Evolutionary conservation across 257 asterid genomes (phyloP).

Genomic region (Echium plantagineum): DNA sequence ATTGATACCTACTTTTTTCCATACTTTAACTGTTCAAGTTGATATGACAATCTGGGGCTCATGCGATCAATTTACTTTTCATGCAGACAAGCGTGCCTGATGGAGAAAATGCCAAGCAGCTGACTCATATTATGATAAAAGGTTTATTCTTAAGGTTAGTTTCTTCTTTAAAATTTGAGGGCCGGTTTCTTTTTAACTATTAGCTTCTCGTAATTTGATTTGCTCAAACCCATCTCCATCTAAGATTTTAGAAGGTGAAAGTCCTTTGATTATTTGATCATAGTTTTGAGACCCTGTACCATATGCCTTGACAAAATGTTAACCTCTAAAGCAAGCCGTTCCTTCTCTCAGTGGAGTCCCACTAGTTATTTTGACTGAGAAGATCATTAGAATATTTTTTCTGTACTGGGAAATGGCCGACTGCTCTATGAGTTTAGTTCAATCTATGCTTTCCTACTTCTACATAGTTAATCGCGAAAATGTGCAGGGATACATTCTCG

Average conservation of each 20-base stretch:
- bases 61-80: constrained; percentile 17
- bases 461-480: neutral
- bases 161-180: neutral
- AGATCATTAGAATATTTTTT: neutral
- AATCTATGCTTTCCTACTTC: neutral
- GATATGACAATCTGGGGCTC: neutral
- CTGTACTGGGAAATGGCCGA: neutral
- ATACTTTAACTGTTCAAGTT: neutral
- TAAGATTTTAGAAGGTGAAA: too few species aligned
- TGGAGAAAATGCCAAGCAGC: constrained; percentile 61
- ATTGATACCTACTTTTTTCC: neutral
- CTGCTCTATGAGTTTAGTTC: neutral
- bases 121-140: constrained; percentile 69
- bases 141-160: constrained; percentile 81
- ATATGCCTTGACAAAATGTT: too few species aligned
- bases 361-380: neutral
- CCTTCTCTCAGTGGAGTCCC: too few species aligned
- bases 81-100: constrained; percentile 79
- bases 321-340: too few species aligned
- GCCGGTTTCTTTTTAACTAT: neutral
- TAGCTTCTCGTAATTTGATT: neutral
- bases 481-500: constrained; percentile 88
- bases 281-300: too few species aligned
- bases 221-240: neutral
- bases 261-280: too few species aligned